phyloP scores from a whole-genome alignment of 306 rosid species.

The Mimosa pudica region DNA sequence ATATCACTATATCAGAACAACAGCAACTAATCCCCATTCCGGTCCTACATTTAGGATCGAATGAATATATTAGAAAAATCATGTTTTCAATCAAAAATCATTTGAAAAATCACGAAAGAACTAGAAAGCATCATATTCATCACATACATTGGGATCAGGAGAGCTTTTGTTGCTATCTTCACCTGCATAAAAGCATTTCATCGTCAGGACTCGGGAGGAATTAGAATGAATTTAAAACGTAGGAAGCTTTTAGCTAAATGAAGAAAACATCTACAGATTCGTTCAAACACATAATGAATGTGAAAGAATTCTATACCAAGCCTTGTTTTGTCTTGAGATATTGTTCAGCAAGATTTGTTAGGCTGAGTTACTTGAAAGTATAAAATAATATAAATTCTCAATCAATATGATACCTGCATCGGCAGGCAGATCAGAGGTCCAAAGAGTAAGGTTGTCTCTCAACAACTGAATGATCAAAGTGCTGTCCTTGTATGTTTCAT shows the following conservation, averaged over 20 bases:
- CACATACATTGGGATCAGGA: slow-evolving; percentile 53
- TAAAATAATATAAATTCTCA: slow-evolving; percentile 13
- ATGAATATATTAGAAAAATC: too few species aligned
- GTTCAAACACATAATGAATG: not conserved
- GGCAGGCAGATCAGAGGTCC: slow-evolving; percentile 98
- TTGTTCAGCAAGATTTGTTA: not conserved
- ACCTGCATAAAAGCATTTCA: slow-evolving; percentile 53
- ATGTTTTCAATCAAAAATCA: not conserved
- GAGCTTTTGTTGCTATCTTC: slow-evolving; percentile 76
- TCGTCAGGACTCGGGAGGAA: not conserved
- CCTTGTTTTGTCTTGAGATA: not conserved
- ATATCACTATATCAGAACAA: not conserved
- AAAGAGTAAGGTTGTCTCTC: slow-evolving; percentile 96
- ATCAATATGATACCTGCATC: slow-evolving; percentile 74
- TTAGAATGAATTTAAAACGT: slow-evolving; percentile 5
- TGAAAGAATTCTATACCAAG: too few species aligned
- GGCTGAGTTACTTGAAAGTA: slow-evolving; percentile 1
- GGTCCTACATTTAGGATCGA: too few species aligned
- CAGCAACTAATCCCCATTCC: too few species aligned
- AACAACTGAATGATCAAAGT: slow-evolving; percentile 95
- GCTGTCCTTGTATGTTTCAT: slow-evolving; percentile 97
- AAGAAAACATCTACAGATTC: not conserved
- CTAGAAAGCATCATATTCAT: slow-evolving; percentile 8
- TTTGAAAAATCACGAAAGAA: not conserved
- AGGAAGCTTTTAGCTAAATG: slow-evolving; percentile 1